Evolutionary conservation across 768 basidiomycete genomes (phyloP), one percentile per base, ranked within the genome.

Genomic region (Gloeostereum incarnatum): DNA sequence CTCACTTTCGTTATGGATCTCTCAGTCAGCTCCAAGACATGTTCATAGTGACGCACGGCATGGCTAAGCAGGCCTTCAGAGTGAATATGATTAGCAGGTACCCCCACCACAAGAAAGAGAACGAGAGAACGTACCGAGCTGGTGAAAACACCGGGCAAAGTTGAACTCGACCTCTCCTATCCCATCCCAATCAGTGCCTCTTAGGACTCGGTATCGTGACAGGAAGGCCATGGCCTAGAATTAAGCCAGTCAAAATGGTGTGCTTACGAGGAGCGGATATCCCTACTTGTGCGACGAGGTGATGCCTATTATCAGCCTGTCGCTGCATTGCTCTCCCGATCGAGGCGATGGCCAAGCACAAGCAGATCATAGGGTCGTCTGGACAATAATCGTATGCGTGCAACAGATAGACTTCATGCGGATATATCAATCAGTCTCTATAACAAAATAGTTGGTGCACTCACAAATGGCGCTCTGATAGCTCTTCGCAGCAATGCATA

Each of bases 301-400:
- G 87, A 51, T 96, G 86, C 27, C 92, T 64, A 54, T 99, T 98
- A 59, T 97, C 94, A 10, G 83, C 80, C 55, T 97, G 93, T 14
- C 93, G 73, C 46, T 93, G 88, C 81, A 90, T 89, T 0, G 91
- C 84, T 25, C 94, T 72, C 8, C 91, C 90, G 32, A 96, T 63
- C 16, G 88, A 96, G 0, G 88, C 79, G 32, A 92, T 77, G 1
- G 82, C 87, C 6, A 97, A 67, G 31, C 72, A 76, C 4, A 98
- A 64, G 51, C 85, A 92, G 17, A 96, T 68, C 60, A 93, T 65
- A 0, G 93, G 89, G 56, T 97, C 87, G 10, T 87, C 66, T 0
- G 76, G 81, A 43, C 77, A 80, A 49, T 88, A 73, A 45, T 92
- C 89, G 56, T 88, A 88, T 0, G 90, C 90, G 49, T 90, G 83